Evolutionary conservation across 352 stramenopile species (phyloP).

Genomic region (Globisporangium ultimum): DNA sequence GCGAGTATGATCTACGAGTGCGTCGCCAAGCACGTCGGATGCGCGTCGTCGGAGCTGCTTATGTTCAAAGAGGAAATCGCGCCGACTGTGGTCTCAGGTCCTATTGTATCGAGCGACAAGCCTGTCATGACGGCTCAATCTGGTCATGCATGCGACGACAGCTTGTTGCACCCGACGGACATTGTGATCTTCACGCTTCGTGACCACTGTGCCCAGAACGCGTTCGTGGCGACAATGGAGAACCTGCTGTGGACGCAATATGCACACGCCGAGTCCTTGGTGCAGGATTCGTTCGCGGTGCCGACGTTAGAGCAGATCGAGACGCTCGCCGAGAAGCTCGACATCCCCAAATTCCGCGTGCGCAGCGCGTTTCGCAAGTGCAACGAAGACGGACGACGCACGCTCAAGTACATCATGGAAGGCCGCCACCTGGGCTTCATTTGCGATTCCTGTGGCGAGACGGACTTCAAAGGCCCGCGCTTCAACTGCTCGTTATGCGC

Average conservation of each 20-base stretch:
- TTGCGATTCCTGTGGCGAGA: conserved; percentile 78
- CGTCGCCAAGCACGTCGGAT: conserved; percentile 35
- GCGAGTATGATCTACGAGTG: conserved; percentile 43
- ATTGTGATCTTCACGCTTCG: conserved; percentile 56
- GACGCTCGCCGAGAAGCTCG: conserved; percentile 55
- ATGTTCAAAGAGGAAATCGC: conserved; percentile 81
- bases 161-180: conserved; percentile 42
- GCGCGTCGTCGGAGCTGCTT: conserved; percentile 38
- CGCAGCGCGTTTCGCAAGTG: conserved; percentile 81
- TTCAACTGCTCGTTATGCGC: conserved; percentile 76
- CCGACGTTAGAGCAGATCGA: conserved; percentile 66
- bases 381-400: conserved; percentile 55
- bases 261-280: conserved; percentile 28
- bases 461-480: conserved; percentile 67
- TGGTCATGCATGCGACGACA: conserved; percentile 1
- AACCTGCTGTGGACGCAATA: conserved; percentile 43
- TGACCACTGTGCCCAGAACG: conserved; percentile 12
- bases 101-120: conserved; percentile 34
- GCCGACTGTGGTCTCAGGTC: conserved; percentile 45
- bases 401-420: conserved; percentile 81
- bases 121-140: background rate
- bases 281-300: conserved; percentile 13
- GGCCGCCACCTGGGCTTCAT: conserved; percentile 78
- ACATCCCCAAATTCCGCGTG: conserved; percentile 79
- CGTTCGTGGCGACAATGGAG: conserved; percentile 26